Evolutionary conservation across 169 alveolate species (phyloP).

Genomic region (Plasmodium knowlesi): DNA sequence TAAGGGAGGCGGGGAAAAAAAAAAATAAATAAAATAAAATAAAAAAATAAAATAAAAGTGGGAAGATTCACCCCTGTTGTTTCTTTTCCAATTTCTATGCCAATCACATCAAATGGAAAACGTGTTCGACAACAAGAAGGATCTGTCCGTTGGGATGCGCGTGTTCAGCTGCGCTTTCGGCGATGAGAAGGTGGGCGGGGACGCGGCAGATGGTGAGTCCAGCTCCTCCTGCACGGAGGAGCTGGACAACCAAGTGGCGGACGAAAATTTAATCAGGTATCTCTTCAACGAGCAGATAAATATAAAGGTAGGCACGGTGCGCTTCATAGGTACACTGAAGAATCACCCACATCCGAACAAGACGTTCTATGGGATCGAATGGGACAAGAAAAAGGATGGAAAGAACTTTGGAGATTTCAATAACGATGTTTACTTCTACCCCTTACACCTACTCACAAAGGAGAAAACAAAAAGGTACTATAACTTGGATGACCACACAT

Average conservation of each 20-base stretch:
- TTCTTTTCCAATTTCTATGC: background rate
- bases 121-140: conserved; percentile 44
- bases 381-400: conserved; percentile 45
- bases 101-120: conserved; percentile 19
- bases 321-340: conserved; percentile 55
- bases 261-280: conserved; percentile 46
- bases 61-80: background rate
- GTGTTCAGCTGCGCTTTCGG: conserved; percentile 45
- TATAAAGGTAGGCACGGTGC: conserved; percentile 60
- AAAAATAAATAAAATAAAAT: background rate
- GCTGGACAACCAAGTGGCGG: conserved; percentile 8
- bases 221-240: background rate
- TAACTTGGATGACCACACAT: background rate
- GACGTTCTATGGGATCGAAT: conserved; percentile 60
- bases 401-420: conserved; percentile 37
- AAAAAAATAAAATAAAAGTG: too few relatives aligned
- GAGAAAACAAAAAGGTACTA: conserved; percentile 17
- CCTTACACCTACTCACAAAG: conserved; percentile 10
- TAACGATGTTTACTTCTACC: conserved; percentile 29
- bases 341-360: conserved; percentile 21
- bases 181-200: background rate
- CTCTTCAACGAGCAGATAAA: conserved; percentile 48
- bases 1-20: background rate
- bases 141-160: conserved; percentile 14
- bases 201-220: background rate